Evolutionary conservation across 306 rosid species (phyloP).

Genomic region (Styphnolobium japonicum): DNA sequence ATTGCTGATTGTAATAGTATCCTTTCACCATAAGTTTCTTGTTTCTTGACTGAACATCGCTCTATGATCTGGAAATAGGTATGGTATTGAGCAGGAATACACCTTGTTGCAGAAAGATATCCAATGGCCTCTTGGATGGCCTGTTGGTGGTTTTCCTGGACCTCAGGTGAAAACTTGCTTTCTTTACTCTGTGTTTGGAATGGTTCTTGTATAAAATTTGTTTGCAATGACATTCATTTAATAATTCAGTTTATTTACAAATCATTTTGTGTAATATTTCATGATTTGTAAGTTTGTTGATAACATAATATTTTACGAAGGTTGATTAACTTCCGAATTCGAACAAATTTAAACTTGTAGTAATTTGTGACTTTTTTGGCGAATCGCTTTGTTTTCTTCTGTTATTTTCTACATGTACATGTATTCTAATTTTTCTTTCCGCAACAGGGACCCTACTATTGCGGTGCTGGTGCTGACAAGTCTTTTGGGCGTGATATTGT

Average conservation of each 20-base stretch:
- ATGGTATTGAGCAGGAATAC: conserved; percentile 92
- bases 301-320: not conserved
- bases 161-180: conserved; percentile 61
- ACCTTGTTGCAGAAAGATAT: conserved; percentile 81
- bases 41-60: not conserved
- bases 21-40: not conserved
- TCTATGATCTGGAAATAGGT: conserved; percentile 50
- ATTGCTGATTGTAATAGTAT: not conserved
- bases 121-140: conserved; percentile 93
- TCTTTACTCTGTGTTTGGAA: not conserved
- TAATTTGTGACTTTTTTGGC: not conserved
- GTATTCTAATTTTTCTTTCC: not conserved
- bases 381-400: not conserved
- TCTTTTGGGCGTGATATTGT: conserved; percentile 90
- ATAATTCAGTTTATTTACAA: not conserved
- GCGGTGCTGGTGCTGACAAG: conserved; percentile 78
- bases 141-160: conserved; percentile 79
- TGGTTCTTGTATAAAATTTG: not conserved
- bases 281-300: not conserved
- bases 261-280: not conserved
- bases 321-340: not conserved
- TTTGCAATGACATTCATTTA: not conserved
- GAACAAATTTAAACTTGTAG: not conserved
- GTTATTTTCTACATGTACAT: not conserved
- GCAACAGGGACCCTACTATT: conserved; percentile 86